A percentile compares a stretch with the other conserved stretches of the same genome.
Conservation (phyloP, 495 filamentous ascomycete genomes). For the Oleoguttula mirabilis region DNA sequence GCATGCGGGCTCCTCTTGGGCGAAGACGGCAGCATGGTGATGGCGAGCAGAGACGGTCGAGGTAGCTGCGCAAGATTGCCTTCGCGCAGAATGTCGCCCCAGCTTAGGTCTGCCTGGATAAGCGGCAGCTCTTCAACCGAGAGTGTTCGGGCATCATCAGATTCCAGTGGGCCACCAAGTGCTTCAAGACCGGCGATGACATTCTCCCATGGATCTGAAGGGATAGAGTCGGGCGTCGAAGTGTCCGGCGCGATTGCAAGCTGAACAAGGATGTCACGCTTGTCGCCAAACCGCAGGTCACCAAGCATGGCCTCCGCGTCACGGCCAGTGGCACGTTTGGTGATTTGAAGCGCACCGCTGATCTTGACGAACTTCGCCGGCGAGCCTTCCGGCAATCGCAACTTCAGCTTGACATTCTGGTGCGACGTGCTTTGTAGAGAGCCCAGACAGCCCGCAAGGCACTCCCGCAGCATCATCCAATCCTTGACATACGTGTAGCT, state of each 20-base stretch:
- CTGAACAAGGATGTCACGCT: slow-evolving; percentile 92
- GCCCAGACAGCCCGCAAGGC: slow-evolving; percentile 86
- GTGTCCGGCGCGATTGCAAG: slow-evolving; percentile 86
- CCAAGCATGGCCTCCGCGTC: slow-evolving; percentile 90
- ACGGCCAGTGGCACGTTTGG: slow-evolving; percentile 91
- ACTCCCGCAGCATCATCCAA: slow-evolving; percentile 99
- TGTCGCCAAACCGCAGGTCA: slow-evolving; percentile 92
- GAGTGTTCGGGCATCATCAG: slow-evolving; percentile 68
- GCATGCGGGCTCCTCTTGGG: slow-evolving; percentile 46
- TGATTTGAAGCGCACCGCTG: slow-evolving; percentile 90
- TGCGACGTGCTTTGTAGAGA: slow-evolving; percentile 94
- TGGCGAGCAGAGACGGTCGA: slow-evolving; percentile 84
- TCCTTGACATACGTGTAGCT: slow-evolving; percentile 98
- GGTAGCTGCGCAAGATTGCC: slow-evolving; percentile 78
- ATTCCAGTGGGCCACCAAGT: slow-evolving; percentile 78
- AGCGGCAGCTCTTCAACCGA: slow-evolving; percentile 93
- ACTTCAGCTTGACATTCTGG: slow-evolving; percentile 95
- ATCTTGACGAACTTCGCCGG: slow-evolving; percentile 98
- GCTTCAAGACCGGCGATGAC: slow-evolving; percentile 93
- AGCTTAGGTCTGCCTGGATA: slow-evolving; percentile 88
- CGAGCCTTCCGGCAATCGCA: slow-evolving; percentile 87
- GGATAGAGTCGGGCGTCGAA: slow-evolving; percentile 69
- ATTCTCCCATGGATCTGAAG: slow-evolving; percentile 93
- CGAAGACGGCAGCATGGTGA: slow-evolving; percentile 86
- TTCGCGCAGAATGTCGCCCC: slow-evolving; percentile 88